phyloP scores from a whole-genome alignment of 1,284 basidiomycete species.

The Cerioporus squamosus region DNA sequence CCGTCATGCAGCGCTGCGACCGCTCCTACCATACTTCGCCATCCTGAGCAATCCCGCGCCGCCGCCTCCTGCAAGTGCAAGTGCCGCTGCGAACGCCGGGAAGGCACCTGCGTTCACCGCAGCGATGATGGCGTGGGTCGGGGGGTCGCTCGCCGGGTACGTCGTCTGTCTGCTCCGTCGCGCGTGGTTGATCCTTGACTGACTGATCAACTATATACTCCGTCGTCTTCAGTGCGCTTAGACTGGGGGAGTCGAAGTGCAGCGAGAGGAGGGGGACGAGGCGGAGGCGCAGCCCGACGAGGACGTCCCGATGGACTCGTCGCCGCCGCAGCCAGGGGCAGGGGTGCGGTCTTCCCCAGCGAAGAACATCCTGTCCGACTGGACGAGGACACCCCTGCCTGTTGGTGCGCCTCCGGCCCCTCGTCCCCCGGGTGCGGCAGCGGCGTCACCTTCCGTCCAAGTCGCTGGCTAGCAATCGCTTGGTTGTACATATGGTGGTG shows the following conservation, averaged over 20 bases:
- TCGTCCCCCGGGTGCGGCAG: conserved; percentile 12
- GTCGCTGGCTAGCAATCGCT: neutral
- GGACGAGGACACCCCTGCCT: conserved; percentile 71
- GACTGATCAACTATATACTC: too few species aligned
- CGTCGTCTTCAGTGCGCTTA: conserved; percentile 61
- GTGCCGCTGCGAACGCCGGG: conserved; percentile 59
- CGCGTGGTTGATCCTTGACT: neutral
- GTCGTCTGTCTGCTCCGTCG: conserved; percentile 27
- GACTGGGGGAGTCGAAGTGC: conserved; percentile 80
- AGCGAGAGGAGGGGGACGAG: conserved; percentile 86
- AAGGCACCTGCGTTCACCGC: conserved; percentile 87
- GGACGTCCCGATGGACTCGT: conserved; percentile 38
- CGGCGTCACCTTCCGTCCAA: conserved; percentile 28
- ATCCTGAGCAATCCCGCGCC: conserved; percentile 85
- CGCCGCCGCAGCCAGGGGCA: conserved; percentile 18
- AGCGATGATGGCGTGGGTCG: conserved; percentile 87
- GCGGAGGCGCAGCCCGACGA: conserved; percentile 48
- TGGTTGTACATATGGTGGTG: too few species aligned
- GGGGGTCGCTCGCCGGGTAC: conserved; percentile 89
- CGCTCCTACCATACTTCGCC: conserved; percentile 71
- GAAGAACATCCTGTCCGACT: conserved; percentile 70
- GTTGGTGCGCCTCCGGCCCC: conserved; percentile 65
- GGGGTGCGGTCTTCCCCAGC: conserved; percentile 15
- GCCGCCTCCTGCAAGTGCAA: conserved; percentile 38
- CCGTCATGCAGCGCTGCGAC: conserved; percentile 73